Percentiles rank a stretch among this genome's conserved stretches.
Evolutionary conservation across 768 basidiomycete genomes (phyloP).

Genomic region (Hirschioporus abietinus): DNA sequence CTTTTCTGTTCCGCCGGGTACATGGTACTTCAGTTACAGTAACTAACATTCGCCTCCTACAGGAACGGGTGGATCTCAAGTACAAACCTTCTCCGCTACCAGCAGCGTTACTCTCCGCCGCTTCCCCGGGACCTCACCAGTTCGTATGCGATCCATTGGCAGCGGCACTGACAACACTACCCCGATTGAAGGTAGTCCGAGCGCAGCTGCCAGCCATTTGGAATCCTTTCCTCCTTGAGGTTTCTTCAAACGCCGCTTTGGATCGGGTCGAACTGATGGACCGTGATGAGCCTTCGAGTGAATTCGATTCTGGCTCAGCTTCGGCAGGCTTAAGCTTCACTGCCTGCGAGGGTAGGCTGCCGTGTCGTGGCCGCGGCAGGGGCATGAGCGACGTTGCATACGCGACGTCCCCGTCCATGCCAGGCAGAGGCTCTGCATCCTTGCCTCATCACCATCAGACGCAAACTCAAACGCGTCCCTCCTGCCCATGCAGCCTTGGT

Average conservation of each 20-base stretch:
- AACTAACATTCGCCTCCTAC: conserved; percentile 11
- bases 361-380: not conserved
- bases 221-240: conserved; percentile 47
- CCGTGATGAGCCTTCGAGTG: not conserved
- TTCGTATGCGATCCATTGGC: conserved; percentile 24
- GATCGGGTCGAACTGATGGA: conserved; percentile 36
- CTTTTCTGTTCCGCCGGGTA: no score
- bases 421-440: not conserved
- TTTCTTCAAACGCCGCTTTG: conserved; percentile 44
- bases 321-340: not conserved
- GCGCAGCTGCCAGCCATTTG: conserved; percentile 55
- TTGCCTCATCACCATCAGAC: not conserved
- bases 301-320: not conserved
- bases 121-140: conserved; percentile 13
- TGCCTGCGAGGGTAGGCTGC: not conserved
- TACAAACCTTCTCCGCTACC: conserved; percentile 4
- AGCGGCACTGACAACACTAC: conserved; percentile 33
- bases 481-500: not conserved
- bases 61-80: conserved; percentile 43
- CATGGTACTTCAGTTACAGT: conserved; percentile 1
- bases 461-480: not conserved
- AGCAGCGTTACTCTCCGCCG: conserved; percentile 53
- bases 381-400: conserved; percentile 1
- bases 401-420: not conserved
- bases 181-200: conserved; percentile 41